These are phyloP conservation scores for Diutina mesorugosa DNA, from an alignment of 1,139 yeast species.

Conservation along the genomic window DNA sequence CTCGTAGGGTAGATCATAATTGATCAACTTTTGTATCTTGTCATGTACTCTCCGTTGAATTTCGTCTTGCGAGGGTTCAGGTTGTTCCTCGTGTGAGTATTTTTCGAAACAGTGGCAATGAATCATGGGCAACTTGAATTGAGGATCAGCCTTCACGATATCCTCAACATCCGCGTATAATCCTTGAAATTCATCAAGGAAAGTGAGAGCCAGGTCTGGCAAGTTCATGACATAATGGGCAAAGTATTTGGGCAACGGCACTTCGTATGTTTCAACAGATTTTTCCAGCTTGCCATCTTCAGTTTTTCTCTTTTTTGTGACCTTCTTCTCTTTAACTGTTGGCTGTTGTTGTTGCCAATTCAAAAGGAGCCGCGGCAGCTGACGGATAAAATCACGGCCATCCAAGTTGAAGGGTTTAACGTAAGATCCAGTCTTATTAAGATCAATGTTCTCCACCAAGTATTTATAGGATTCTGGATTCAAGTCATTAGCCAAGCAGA, in stretches of 20 bases:
- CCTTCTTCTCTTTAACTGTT: constrained; percentile 15
- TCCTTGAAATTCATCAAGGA: constrained; percentile 65
- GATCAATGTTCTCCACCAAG: constrained; percentile 46
- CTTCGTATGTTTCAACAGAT: constrained; percentile 12
- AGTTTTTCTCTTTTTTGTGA: constrained; percentile 20
- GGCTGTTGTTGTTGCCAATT: constrained; percentile 18
- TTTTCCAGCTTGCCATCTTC: constrained; percentile 10
- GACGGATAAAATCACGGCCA: constrained; percentile 67
- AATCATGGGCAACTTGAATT: constrained; percentile 56
- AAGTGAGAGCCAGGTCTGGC: constrained; percentile 88
- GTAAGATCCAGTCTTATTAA: constrained; percentile 50
- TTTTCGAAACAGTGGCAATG: constrained; percentile 93
- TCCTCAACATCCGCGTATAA: constrained; percentile 36
- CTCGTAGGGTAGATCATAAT: constrained; percentile 32
- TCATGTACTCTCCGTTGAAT: constrained; percentile 49
- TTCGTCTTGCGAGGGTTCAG: constrained; percentile 56
- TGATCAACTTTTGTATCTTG: constrained; percentile 43
- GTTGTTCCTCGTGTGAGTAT: constrained; percentile 48
- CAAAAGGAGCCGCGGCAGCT: constrained; percentile 40
- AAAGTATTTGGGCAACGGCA: constrained; percentile 43
- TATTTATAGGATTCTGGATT: constrained; percentile 78
- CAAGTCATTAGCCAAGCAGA: constrained; percentile 85
- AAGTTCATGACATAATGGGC: constrained; percentile 87
- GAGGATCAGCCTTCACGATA: constrained; percentile 19
- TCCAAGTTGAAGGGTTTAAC: constrained; percentile 62